phyloP scores from a whole-genome alignment of 768 basidiomycete species.

The Termitomyces sp. region DNA sequence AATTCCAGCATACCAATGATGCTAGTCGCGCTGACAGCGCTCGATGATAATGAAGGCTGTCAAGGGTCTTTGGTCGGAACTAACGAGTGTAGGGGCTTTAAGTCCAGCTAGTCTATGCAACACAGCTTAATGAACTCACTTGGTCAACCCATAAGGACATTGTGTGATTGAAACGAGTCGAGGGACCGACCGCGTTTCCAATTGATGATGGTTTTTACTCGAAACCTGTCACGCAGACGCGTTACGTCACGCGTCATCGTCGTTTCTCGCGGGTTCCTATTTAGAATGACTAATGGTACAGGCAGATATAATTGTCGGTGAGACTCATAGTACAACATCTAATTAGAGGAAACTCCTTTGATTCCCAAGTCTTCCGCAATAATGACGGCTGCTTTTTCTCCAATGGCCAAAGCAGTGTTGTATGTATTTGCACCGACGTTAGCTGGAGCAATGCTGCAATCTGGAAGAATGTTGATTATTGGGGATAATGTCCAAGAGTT shows the following conservation, averaged over 20 bases:
- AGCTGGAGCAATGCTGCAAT: slow-evolving; percentile 33
- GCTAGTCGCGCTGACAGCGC: slow-evolving; percentile 74
- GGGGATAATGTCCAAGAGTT: background rate
- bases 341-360: slow-evolving; percentile 4
- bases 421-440: slow-evolving; percentile 40
- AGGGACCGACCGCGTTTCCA: background rate
- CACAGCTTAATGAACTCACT: slow-evolving; percentile 23
- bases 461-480: slow-evolving; percentile 13
- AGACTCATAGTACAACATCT: background rate
- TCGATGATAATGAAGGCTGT: slow-evolving; percentile 84
- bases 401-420: slow-evolving; percentile 40
- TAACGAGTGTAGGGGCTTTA: slow-evolving; percentile 23
- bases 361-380: slow-evolving; percentile 50
- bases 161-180: background rate
- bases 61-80: slow-evolving; percentile 83
- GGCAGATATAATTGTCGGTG: background rate
- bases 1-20: slow-evolving; percentile 54
- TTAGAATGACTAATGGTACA: background rate
- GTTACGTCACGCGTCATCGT: slow-evolving; percentile 14
- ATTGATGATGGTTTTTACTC: background rate
- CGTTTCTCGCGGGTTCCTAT: too few species aligned
- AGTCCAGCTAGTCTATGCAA: background rate
- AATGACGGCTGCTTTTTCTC: slow-evolving; percentile 58
- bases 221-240: slow-evolving; percentile 8
- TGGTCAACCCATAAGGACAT: slow-evolving; percentile 75